phyloP scores from a whole-genome alignment of 2,329 filamentous ascomycete species.

The Dactylellina haptotyla region DNA sequence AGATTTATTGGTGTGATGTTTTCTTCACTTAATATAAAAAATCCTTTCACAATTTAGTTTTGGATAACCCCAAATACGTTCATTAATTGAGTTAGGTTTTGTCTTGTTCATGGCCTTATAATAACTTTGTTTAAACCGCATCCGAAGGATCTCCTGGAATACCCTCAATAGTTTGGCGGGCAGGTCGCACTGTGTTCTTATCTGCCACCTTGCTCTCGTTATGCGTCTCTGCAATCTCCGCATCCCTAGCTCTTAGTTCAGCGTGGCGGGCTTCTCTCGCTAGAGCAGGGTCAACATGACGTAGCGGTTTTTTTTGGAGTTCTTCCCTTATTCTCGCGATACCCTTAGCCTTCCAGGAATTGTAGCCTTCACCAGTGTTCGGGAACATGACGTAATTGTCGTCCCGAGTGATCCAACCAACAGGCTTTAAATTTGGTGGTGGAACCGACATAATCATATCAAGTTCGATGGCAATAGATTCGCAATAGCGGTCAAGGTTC shows the following conservation, averaged over 20 bases:
- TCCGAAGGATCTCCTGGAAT: too few relatives aligned
- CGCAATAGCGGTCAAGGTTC: constrained; percentile 78
- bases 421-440: constrained; percentile 13
- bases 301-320: constrained; percentile 23
- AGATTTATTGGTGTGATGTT: too few relatives aligned
- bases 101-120: too few relatives aligned
- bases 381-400: constrained; percentile 62
- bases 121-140: too few relatives aligned
- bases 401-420: constrained; percentile 13
- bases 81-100: too few relatives aligned
- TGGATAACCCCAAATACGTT: too few relatives aligned
- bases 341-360: constrained; percentile 65
- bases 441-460: constrained; percentile 35
- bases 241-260: constrained; percentile 22
- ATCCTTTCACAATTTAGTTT: too few relatives aligned
- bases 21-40: too few relatives aligned
- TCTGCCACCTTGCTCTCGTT: too few relatives aligned
- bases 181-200: too few relatives aligned
- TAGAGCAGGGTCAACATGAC: constrained; percentile 28
- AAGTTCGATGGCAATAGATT: constrained; percentile 69
- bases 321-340: constrained; percentile 62
- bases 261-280: constrained; percentile 21
- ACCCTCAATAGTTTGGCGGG: too few relatives aligned
- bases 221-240: too few relatives aligned
- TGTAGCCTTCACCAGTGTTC: constrained; percentile 64